Evolutionary conservation across 2,329 filamentous ascomycete genomes (phyloP).

Genomic region (Venturiaceae sp.): DNA sequence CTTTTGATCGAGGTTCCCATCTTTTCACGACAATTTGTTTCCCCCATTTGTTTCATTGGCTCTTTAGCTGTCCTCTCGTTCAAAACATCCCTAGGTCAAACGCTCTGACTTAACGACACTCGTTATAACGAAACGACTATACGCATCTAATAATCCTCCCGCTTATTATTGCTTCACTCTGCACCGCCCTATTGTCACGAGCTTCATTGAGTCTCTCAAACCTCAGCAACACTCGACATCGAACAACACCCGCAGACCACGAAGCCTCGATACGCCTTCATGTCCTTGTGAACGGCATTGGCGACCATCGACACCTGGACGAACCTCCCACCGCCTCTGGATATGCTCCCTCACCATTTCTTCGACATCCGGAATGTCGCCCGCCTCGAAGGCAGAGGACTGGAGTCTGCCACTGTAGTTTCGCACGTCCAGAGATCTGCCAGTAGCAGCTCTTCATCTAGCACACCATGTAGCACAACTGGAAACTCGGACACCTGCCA

Average conservation of each 20-base stretch:
- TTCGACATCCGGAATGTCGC: constrained; percentile 1
- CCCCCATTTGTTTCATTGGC: not conserved
- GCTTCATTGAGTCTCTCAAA: not conserved
- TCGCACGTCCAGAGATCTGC: not conserved
- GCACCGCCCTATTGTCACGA: not conserved
- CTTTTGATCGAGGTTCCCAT: not conserved
- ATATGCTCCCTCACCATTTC: not conserved
- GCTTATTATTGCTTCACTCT: not conserved
- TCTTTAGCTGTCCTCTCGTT: not conserved
- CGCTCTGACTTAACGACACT: not conserved
- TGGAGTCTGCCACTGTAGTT: not conserved
- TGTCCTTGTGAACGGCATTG: not conserved
- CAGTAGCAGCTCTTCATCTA: not conserved
- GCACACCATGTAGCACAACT: constrained; percentile 4
- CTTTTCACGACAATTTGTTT: not conserved
- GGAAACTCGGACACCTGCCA: constrained; percentile 35
- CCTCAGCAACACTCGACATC: not conserved
- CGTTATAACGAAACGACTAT: not conserved
- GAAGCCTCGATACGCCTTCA: not conserved
- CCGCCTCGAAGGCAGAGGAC: not conserved
- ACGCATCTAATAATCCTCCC: not conserved
- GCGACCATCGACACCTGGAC: not conserved
- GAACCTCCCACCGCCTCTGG: not conserved
- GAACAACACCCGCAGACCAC: not conserved
- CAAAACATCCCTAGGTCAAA: too few relatives aligned